These are phyloP conservation scores for Boletus coccyginus DNA, from an alignment of 768 basidiomycete species.

Conservation along the genomic window DNA sequence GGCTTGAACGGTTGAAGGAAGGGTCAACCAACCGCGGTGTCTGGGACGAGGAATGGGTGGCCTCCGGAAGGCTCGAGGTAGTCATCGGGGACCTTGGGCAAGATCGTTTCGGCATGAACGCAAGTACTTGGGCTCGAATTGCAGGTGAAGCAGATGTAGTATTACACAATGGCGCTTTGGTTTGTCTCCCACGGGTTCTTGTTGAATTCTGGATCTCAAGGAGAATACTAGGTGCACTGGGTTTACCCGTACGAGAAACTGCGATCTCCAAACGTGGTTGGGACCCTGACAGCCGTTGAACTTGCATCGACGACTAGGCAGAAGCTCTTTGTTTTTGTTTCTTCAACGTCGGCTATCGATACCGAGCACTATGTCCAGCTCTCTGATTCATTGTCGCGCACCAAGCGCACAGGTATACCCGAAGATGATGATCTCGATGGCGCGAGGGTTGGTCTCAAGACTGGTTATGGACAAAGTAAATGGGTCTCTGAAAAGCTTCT, in stretches of 20 bases:
- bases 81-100: conserved; percentile 81
- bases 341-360: conserved; percentile 94
- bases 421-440: conserved; percentile 90
- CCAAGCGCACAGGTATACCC: conserved; percentile 63
- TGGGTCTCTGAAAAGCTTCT: conserved; percentile 98
- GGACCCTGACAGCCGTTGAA: conserved; percentile 80
- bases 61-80: conserved; percentile 65
- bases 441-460: conserved; percentile 68
- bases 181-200: conserved; percentile 38
- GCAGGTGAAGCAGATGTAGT: conserved; percentile 75
- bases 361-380: conserved; percentile 86
- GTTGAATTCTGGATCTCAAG: neutral
- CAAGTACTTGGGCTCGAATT: conserved; percentile 62
- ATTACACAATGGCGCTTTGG: conserved; percentile 96
- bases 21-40: conserved; percentile 75
- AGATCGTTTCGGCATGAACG: conserved; percentile 69
- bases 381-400: conserved; percentile 61
- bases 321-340: conserved; percentile 87
- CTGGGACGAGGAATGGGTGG: conserved; percentile 86
- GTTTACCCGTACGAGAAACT: conserved; percentile 96
- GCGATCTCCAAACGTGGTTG: conserved; percentile 88
- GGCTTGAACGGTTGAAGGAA: conserved; percentile 65
- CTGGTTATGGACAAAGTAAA: conserved; percentile 96
- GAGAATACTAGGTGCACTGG: conserved; percentile 82
- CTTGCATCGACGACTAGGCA: conserved; percentile 71